Evolutionary conservation across 352 stramenopile genomes (phyloP), one percentile per base, ranked within the genome.

Genomic region (Pythium chondricola): DNA sequence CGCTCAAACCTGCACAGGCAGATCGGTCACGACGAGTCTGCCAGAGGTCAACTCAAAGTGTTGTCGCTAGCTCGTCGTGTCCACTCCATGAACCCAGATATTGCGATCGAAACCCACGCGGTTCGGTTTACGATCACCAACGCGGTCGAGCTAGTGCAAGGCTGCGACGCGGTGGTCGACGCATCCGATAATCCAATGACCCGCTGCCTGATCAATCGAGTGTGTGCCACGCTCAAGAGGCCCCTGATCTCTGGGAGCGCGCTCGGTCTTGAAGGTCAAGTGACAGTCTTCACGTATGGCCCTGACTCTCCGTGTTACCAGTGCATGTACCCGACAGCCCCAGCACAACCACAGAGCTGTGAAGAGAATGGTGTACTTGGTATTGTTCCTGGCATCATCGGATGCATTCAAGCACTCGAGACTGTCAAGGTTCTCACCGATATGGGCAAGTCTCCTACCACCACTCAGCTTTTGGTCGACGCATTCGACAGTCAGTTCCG

Each of bases 1-100:
- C 69, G 81, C 33, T 97, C 80, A 43, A 99, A 99, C 69, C 67
- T 99, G 48, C 97, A 99, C 62, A 76, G 95, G 6, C 97, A 99
- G 67, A 74, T 98, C 43, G 77, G 98, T 21, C 95, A 98, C 59
- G 85, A 84, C 47, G 80, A 96, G 48, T 50, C 54, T 2, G 74
- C 85, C 38, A 60, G 93, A 0, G 77, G 77, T 2, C 61, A 80
- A 55, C 88, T 85, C 39, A 99, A 99, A 59, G 94, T 95, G 14
- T 43, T 80, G 11, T 98, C 92, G 9, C 93, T 95, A 0, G 65
- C 63, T 13, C 56, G 52, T 42, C 65, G 67, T 26, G 44, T 91
- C 16, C 50, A 45, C 1, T 43, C 51, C 11, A 24, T 88, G 4
- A 98, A 98, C 65, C 88, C 92, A 10, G 74, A 85, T 25, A 63